Base-by-base conservation (phyloP, 139 green algal genomes). In the Zygnema cylindricum region DNA sequence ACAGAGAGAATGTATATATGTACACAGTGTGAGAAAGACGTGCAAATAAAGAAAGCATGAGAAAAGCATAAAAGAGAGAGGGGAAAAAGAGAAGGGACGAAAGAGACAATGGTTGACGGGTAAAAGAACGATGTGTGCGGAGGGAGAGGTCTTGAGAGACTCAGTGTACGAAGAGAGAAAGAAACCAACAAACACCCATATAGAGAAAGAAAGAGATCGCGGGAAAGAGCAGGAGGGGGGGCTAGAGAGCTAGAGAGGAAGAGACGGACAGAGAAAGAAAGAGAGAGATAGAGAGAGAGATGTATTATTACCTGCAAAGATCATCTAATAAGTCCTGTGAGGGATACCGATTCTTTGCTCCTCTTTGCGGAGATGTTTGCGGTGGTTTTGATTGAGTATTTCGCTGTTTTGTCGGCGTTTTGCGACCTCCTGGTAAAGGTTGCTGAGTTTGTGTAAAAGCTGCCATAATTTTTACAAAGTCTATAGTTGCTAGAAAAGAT, bases 251-350 rank as follows among this genome's bases (percentile, higher is more conserved):
- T 73, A 73, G 57, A 73, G 57, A 25, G 25, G 25, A 25, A 73
- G 25, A 25, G 30, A 73, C 25, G 57, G 25, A 35, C 57, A 73
- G 57, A 73, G 57, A 35, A 73, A 73, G 57, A 35, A 35, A 30
- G 57, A 73, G 30, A 73, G 57, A 25, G 30, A 35, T 35, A 21
- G 30, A 21, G 16, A 81, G 42, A 81, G 43, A n/a, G n/a, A n/a
- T n/a, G n/a, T n/a, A n/a, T n/a, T n/a, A n/a, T n/a, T n/a, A 87
- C 82, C 82, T 87, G 82, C 82, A 87, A 1, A 87, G 82, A 81
- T 87, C 82, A 41, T 87, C 82, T 32, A 87, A n/a, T 1, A 87
- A 55, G 54, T 87, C 82, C 82, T 81, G 82, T 30, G 82, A 82
- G 7, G 82, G 82, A 1, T 69, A 86, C 36, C 39, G 71, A 41